Conservation (phyloP, 129 eudicot species). For the Centrapalus pauciflorus region DNA sequence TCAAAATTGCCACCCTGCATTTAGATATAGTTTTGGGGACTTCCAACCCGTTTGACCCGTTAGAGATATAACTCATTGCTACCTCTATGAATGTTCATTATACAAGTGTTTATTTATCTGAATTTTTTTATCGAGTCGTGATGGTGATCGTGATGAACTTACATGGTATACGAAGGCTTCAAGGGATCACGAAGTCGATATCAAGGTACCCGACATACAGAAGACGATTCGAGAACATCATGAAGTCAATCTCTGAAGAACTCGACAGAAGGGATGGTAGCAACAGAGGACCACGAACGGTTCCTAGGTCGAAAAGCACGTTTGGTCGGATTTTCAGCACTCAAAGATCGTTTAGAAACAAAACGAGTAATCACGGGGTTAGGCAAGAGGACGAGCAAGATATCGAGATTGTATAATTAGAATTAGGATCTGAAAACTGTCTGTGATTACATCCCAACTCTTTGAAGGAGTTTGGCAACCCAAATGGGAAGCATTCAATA, state of each 20-base stretch:
- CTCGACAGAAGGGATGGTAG: slow-evolving; percentile 38
- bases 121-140: not conserved
- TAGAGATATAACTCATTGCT: no score
- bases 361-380: slow-evolving; percentile 32
- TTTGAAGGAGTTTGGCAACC: not conserved
- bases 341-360: slow-evolving; percentile 46
- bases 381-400: slow-evolving; percentile 46
- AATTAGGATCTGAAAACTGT: slow-evolving; percentile 2
- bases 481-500: slow-evolving; percentile 1
- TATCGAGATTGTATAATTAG: slow-evolving; percentile 37
- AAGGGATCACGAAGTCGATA: slow-evolving; percentile 76
- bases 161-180: no score
- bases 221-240: slow-evolving; percentile 58
- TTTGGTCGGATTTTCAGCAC: slow-evolving; percentile 51
- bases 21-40: no score
- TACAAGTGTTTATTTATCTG: no score
- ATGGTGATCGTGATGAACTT: not conserved
- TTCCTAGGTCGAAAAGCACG: slow-evolving; percentile 49
- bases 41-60: no score
- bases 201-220: slow-evolving; percentile 84
- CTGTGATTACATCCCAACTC: not conserved
- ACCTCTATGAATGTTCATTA: no score
- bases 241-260: slow-evolving; percentile 48
- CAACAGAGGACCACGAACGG: slow-evolving; percentile 29
- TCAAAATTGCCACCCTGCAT: no score